Base-by-base conservation (phyloP, 305 asterid species). In the Fraxinus dipetala region DNA sequence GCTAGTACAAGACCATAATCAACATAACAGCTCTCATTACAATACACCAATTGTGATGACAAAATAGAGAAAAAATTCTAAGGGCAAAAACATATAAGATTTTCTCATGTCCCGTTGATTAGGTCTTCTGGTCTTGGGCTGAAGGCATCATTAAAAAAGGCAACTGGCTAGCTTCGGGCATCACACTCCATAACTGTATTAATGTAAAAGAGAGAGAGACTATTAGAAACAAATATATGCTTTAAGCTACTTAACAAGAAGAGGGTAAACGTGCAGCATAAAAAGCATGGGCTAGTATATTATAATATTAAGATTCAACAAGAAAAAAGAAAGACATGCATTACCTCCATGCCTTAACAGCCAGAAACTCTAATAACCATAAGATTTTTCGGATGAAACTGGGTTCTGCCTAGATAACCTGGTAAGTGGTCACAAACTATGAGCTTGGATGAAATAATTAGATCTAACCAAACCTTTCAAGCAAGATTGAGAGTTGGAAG, bases 101-200 rank as follows among this genome's bases (percentile, higher is more conserved):
- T 76, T 89, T 82, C 85, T 82, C 85, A 30, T 54, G 79, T 83
- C 86, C 82, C 45, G 82, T 83, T 81, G 87, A 31, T 86, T 86
- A 75, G 81, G 76, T 73, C 90, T 81, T 84, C 91, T 82, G 51
- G 73, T 85, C 88, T 79, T 78, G 80, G 80, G 81, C 85, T 79
- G 85, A 82, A 82, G 86, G 83, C 85, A 76, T 87, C 85, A 78
- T 82, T 90, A 43, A 78, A 76, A 38, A 79, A 85, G 83, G 83
- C 51, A 78, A 51, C 35, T 22, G 74, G 75, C 78, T 80, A 77
- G 87, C 88, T 82, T 88, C 83, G 51, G 79, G 84, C 81, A 85
- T 88, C 90, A 83, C 30, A 82, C 81, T 48, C 76, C 85, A 45
- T 84, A 84, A 89, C 93, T 89, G 92, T 80, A 84, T 78, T 74